Base-by-base conservation (phyloP, 768 basidiomycete genomes). In the Porpolomopsis calyptriformis region DNA sequence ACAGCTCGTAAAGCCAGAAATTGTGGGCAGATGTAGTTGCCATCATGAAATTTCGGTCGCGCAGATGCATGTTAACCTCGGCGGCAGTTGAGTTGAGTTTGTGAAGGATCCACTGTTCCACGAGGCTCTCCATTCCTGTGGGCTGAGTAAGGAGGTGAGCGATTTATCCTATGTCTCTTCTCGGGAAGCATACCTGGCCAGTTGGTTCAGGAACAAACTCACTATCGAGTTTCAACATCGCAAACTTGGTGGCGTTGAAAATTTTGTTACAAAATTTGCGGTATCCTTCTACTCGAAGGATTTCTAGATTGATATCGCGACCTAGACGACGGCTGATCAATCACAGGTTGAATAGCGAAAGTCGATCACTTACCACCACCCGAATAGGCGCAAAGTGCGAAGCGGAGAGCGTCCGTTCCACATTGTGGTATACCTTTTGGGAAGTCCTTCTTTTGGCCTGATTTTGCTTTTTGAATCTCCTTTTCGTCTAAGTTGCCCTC, bases 191-290 rank as follows among this genome's bases (percentile, higher is more conserved):
- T 49, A 88, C 92, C 74, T 84, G 78, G 10, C 78, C 66, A 2
- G 73, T 68, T 1, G 78, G 67, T 49, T 78, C 70, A 12, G 94
- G 91, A 22, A 82, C 77, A 55, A 96, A 98, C 33, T 70, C 63
- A 34, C 80, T 78, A 47, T 90, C 92, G 24, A 99, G 71, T 68
- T 93, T 94, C 63, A 97, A 78, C 85, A 98, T 91, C 18, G 93
- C 94, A 55, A 99, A 98, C 64, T 92, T 93, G 40, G 92, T 97
- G 1, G 96, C 96, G 59, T 99, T 99, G 75, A 94, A 98, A 22
- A 98, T 80, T 71, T 99, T 99, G 71, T 98, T 98, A 71, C 96
- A 98, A 72, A 99, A 99, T 65, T 98, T 98, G 64, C 96, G 81
- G 64, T 98, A 98, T 2, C 94, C 96, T 65, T 98, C 93, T 25